These are phyloP conservation scores for Acanthamoeba castellanii DNA, from an alignment of 208 protist species.

Conservation along the genomic window DNA sequence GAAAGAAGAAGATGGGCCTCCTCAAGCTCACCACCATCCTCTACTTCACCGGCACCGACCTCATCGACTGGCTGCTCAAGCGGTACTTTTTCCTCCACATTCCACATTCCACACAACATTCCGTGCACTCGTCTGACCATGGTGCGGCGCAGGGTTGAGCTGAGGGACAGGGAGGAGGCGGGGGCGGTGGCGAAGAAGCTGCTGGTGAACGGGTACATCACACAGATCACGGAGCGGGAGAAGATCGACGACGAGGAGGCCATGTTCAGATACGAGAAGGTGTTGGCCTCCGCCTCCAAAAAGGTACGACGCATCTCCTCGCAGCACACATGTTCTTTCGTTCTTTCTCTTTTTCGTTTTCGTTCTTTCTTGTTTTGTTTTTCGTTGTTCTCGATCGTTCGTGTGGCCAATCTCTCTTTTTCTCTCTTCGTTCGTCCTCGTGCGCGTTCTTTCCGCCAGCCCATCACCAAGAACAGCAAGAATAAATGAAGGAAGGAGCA, in stretches of 20 bases:
- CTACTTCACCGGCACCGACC: slow-evolving; percentile 27
- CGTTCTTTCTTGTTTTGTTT: background rate
- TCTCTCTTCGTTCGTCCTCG: no score
- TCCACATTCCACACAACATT: background rate
- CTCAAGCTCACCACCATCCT: slow-evolving; percentile 48
- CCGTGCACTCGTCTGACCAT: background rate
- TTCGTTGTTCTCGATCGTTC: background rate
- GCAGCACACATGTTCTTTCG: background rate
- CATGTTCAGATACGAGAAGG: slow-evolving; percentile 21
- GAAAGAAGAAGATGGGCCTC: slow-evolving; percentile 35
- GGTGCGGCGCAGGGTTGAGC: background rate
- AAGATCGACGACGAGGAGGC: slow-evolving; percentile 47
- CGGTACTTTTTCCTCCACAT: background rate
- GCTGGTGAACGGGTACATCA: slow-evolving; percentile 52
- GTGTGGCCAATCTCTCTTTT: no score
- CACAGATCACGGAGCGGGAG: slow-evolving; percentile 1
- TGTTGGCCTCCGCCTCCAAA: background rate
- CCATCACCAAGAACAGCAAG: no score
- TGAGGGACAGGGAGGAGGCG: background rate
- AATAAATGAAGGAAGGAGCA: no score
- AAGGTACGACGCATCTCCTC: background rate
- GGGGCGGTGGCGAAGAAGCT: slow-evolving; percentile 6
- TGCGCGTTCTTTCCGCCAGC: background rate
- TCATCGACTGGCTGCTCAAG: slow-evolving; percentile 62
- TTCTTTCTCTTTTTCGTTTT: background rate